phyloP scores from a whole-genome alignment of 441 rosid species.

The Erodium moschatum region DNA sequence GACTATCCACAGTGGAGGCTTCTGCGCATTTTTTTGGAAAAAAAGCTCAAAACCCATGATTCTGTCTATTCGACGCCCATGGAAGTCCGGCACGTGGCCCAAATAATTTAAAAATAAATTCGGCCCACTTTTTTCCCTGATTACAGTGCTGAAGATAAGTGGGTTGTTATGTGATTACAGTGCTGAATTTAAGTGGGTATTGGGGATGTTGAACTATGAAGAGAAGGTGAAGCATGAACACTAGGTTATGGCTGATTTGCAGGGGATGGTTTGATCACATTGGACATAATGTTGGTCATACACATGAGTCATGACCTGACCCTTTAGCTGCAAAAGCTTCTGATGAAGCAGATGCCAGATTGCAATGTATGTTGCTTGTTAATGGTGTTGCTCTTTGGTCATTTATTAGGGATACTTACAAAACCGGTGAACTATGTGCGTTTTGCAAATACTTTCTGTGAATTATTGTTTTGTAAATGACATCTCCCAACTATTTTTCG shows the following conservation, averaged over 20 bases:
- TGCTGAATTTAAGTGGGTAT: constrained; percentile 50
- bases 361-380: constrained; percentile 24
- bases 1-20: constrained; percentile 89
- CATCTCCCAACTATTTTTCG: too few relatives aligned
- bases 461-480: too few relatives aligned
- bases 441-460: too few relatives aligned
- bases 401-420: too few relatives aligned
- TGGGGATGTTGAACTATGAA: constrained; percentile 86
- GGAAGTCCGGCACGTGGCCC: too few relatives aligned
- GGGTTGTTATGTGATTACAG: constrained; percentile 37
- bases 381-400: background rate
- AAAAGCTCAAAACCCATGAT: too few relatives aligned
- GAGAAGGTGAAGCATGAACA: constrained; percentile 87
- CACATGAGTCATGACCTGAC: too few relatives aligned
- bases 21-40: too few relatives aligned
- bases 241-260: constrained; percentile 91
- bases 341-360: constrained; percentile 62
- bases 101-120: too few relatives aligned
- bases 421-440: too few relatives aligned
- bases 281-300: constrained; percentile 82
- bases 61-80: too few relatives aligned
- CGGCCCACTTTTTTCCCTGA: too few relatives aligned
- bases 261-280: constrained; percentile 78
- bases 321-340: constrained; percentile 59
- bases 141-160: constrained; percentile 78